Evolutionary conservation across 2,329 filamentous ascomycete species (phyloP), one percentile per base, ranked within the genome.

Genomic region (Ophiostoma sp.): DNA sequence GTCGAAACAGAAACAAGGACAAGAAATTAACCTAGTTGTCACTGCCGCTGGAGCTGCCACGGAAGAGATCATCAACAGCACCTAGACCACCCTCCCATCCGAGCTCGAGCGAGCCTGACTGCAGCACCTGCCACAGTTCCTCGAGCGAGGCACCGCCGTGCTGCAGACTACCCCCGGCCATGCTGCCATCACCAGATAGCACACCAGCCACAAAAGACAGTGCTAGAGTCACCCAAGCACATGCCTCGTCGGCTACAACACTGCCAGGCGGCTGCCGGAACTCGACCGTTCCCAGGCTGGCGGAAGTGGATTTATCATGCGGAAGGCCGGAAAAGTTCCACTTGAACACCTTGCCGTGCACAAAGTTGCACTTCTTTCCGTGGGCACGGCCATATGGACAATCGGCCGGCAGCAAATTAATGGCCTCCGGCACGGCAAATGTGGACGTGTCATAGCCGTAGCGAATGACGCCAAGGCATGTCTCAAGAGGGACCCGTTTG

Each of bases 331-430:
- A 74, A 68, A 80, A 77, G 67, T 80, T 77, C 79, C 79, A 81
- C 75, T 80, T 81, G 74, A 79, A 81, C 39, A 79, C 77, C 69
- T 80, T 80, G 15, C 79, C 79, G 60, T 78, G 76, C 31, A 81
- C 74, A 71, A 80, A 80, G 69, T 79, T 76, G 52, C 74, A 71
- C 65, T 75, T 76, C 70, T 74, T 75, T 13, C 78, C 76, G 27
- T 77, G 75, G 7, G 76, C 75, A 0, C 73, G 73, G 31, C 78
- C 79, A 67, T 77, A 77, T 1, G 76, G 75, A 27, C 76, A 78
- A 1, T 71, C 68, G 11, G 76, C 75, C 0, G 78, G 75, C 67
- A 77, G 76, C 11, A 78, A 73, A 62, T 79, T 80, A 75, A 81
- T 75, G 11, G 73, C 72, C 67, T 77, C 75, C 54, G 69, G 44